phyloP scores from a whole-genome alignment of 495 filamentous ascomycete genomes.

The Talaromyces wortmannii region DNA sequence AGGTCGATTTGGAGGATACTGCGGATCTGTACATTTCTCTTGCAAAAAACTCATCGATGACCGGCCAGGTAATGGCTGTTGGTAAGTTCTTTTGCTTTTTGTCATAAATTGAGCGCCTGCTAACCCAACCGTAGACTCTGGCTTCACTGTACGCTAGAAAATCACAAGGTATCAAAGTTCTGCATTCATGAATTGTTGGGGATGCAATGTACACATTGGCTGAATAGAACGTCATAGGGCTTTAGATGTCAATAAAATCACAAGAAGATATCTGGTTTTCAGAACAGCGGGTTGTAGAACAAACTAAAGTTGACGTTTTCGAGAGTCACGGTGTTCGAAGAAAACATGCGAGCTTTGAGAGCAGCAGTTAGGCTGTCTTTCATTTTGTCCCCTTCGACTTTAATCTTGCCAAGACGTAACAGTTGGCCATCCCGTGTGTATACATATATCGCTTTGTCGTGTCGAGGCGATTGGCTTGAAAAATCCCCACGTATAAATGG shows the following conservation, averaged over 20 bases:
- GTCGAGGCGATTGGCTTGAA: slow-evolving; percentile 8
- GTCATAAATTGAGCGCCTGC: no score
- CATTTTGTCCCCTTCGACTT: slow-evolving; percentile 34
- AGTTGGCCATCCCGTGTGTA: slow-evolving; percentile 30
- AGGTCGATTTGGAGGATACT: slow-evolving; percentile 51
- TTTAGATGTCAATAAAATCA: neutral
- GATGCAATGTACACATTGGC: neutral
- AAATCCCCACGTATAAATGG: slow-evolving; percentile 28
- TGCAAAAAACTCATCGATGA: slow-evolving; percentile 53
- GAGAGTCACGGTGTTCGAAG: slow-evolving; percentile 21
- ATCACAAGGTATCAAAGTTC: neutral
- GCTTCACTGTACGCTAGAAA: neutral
- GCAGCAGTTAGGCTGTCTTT: slow-evolving; percentile 32
- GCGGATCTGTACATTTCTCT: slow-evolving; percentile 44
- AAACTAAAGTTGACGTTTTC: slow-evolving; percentile 20
- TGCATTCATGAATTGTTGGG: neutral
- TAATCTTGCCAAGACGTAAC: slow-evolving; percentile 31
- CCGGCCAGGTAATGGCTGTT: slow-evolving; percentile 45
- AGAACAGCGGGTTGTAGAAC: slow-evolving; percentile 32
- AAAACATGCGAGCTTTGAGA: slow-evolving; percentile 35
- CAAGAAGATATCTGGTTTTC: neutral
- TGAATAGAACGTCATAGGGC: neutral
- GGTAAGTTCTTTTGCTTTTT: slow-evolving; percentile 26
- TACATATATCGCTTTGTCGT: slow-evolving; percentile 27
- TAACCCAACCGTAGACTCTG: neutral